phyloP scores from a whole-genome alignment of 139 green algal genomes.

The Tetraselmis striata region DNA sequence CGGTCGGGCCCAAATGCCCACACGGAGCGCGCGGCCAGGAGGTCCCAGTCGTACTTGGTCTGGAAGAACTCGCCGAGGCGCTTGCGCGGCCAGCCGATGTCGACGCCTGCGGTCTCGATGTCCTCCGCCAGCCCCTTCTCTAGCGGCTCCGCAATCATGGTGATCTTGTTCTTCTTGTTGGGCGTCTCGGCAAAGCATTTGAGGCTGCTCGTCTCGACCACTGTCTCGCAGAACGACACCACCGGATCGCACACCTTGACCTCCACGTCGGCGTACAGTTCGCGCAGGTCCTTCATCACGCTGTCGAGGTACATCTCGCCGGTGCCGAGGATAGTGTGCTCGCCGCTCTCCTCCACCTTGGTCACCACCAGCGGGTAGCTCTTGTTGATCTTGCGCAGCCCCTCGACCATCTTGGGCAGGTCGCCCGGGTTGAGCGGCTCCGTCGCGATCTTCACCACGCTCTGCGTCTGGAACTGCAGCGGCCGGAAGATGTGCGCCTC shows the following conservation, averaged over 20 bases:
- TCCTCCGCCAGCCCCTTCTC: slow-evolving; percentile 86
- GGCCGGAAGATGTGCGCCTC: slow-evolving; percentile 30
- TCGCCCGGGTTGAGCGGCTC: slow-evolving; percentile 95
- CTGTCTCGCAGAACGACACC: slow-evolving; percentile 93
- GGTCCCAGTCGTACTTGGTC: slow-evolving; percentile 91
- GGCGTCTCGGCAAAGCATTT: slow-evolving; percentile 97
- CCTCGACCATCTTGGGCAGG: slow-evolving; percentile 94
- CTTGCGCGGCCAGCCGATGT: slow-evolving; percentile 61
- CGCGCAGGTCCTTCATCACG: slow-evolving; percentile 81
- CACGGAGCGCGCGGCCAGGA: slow-evolving; percentile 83
- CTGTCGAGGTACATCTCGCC: slow-evolving; percentile 95
- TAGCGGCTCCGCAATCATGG: slow-evolving; percentile 93
- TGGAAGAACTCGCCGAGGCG: slow-evolving; percentile 73
- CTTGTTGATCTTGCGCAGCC: slow-evolving; percentile 85
- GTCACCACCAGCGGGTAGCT: slow-evolving; percentile 83
- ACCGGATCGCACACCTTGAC: slow-evolving; percentile 91
- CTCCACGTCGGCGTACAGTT: slow-evolving; percentile 78
- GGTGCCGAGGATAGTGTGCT: slow-evolving; percentile 95
- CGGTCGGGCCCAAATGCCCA: slow-evolving; percentile 94
- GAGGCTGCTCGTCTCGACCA: slow-evolving; percentile 87
- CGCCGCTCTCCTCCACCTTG: slow-evolving; percentile 92
- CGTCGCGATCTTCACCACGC: slow-evolving; percentile 91
- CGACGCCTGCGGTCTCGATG: slow-evolving; percentile 75
- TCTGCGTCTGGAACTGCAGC: slow-evolving; percentile 47
- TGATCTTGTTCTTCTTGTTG: slow-evolving; percentile 91